Conservation (phyloP, 2,329 filamentous ascomycete species). For the Drechmeria coniospora region DNA sequence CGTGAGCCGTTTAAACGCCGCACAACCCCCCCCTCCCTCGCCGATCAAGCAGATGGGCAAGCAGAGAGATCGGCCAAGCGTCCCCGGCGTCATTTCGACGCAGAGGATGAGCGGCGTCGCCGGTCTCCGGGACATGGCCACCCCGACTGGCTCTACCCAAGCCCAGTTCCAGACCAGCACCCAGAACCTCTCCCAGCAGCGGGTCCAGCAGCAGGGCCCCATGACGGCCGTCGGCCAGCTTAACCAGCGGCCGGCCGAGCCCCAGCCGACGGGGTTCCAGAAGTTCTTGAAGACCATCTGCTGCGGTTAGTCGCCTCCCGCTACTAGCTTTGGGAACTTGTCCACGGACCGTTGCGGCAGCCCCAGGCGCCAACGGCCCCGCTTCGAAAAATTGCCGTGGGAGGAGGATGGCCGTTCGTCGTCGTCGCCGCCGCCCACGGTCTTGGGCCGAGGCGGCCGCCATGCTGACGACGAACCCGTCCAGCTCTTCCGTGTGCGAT, state of each 20-base stretch:
- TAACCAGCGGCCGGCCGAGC: constrained; percentile 45
- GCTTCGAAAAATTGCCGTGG: too few relatives aligned
- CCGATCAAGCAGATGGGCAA: constrained; percentile 70
- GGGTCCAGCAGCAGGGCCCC: constrained; percentile 43
- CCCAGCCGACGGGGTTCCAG: constrained; percentile 69
- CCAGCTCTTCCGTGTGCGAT: too few relatives aligned
- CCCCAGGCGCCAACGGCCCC: too few relatives aligned
- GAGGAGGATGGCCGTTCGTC: too few relatives aligned
- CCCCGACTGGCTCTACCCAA: constrained; percentile 80
- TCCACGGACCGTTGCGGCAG: constrained; percentile 14
- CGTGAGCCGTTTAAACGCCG: constrained; percentile 82
- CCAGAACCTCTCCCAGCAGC: constrained; percentile 62
- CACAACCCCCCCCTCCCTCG: constrained; percentile 77
- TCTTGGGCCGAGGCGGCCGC: too few relatives aligned
- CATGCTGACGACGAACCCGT: too few relatives aligned
- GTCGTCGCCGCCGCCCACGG: too few relatives aligned
- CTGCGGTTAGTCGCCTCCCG: constrained; percentile 50
- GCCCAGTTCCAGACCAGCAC: constrained; percentile 95
- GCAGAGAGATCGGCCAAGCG: constrained; percentile 62
- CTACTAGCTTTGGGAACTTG: constrained; percentile 12
- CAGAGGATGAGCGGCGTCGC: constrained; percentile 65
- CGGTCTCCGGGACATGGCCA: constrained; percentile 61
- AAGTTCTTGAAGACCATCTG: constrained; percentile 88
- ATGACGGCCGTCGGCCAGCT: constrained; percentile 37
- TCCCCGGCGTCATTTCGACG: constrained; percentile 53